Conservation (phyloP, 768 basidiomycete genomes). For the Mycena albidolilacea region DNA sequence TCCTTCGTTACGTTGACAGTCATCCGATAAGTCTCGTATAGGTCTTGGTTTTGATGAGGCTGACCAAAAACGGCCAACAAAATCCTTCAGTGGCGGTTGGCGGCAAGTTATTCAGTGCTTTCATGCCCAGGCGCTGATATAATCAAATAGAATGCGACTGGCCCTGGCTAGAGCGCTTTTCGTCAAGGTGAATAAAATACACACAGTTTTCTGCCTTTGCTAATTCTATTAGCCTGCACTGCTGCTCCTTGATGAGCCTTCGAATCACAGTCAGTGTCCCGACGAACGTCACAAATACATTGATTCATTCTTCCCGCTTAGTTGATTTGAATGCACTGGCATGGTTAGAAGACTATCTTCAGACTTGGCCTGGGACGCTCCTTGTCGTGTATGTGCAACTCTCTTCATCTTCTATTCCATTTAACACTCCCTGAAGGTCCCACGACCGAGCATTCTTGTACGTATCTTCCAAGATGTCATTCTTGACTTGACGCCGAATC, state of each 20-base stretch:
- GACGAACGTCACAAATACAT: not conserved
- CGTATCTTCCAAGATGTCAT: conserved; percentile 61
- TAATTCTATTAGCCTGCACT: conserved; percentile 69
- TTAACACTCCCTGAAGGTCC: conserved; percentile 66
- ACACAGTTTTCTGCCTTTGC: conserved; percentile 4
- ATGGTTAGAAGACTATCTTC: conserved; percentile 97
- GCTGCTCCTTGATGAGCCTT: conserved; percentile 92
- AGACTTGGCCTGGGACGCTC: conserved; percentile 93
- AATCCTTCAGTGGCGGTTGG: conserved; percentile 97
- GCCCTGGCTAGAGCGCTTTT: conserved; percentile 96
- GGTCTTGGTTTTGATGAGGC: conserved; percentile 93
- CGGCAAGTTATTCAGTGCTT: conserved; percentile 59
- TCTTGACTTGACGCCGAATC: conserved; percentile 64
- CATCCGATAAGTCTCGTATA: conserved; percentile 44
- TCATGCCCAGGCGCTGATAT: not conserved
- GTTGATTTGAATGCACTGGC: conserved; percentile 96
- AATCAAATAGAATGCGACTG: conserved; percentile 84
- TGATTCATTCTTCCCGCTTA: conserved; percentile 43
- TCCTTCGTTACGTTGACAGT: not conserved
- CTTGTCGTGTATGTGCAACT: conserved; percentile 85
- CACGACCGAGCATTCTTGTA: conserved; percentile 78
- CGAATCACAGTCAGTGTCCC: conserved; percentile 87
- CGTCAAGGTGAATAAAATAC: conserved; percentile 76
- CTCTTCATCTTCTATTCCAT: conserved; percentile 10
- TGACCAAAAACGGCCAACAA: conserved; percentile 89